Base-by-base conservation (phyloP, 805 yeast genomes). In the Saccharomycopsis babjevae region DNA sequence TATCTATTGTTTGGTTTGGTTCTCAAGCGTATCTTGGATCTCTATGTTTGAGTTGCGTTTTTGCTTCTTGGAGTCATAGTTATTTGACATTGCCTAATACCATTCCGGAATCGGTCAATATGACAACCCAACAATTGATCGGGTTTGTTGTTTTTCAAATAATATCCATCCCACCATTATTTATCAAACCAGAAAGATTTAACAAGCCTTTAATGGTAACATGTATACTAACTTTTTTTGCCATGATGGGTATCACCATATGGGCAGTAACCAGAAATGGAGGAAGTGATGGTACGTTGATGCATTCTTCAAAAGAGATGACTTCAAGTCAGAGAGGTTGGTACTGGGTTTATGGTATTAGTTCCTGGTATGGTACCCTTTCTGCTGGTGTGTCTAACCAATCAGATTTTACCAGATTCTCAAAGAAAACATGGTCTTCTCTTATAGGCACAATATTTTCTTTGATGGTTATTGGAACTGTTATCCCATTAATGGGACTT, bases 1-100 rank as follows among this genome's bases (percentile, higher is more conserved):
- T 81, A 65, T 72, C 79, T 50, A 72, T 80, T 54, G 80, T 81
- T 25, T 77, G 77, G 71, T 80, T 74, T 62, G 83, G 78, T 0
- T 74, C 79, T 1, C 72, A 76, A 60, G 74, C 78, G 6, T 79
- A 77, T 74, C 58, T 78, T 57, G 82, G 82, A 56, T 79, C 79
- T 0, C 66, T 74, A 22, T 71, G 77, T 66, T 60, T 77, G 1
- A 73, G 71, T 58, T 67, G 73, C 64, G 69, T 78, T 54, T 62
- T 79, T 36, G 70, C 76, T 34, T 69, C 78, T 16, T 76, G 77
- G 74, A 74, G 78, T 22, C 72, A 70, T 57, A 73, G 70, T 55
- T 78, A 73, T 62, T 59, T 67, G 36, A 57, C 65, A 43, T 66
- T 71, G 71, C 65, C 67, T 5, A 65, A 68, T 50, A 54, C 50